Base-by-base conservation (phyloP, 495 filamentous ascomycete genomes). In the Penicillium odoratum region DNA sequence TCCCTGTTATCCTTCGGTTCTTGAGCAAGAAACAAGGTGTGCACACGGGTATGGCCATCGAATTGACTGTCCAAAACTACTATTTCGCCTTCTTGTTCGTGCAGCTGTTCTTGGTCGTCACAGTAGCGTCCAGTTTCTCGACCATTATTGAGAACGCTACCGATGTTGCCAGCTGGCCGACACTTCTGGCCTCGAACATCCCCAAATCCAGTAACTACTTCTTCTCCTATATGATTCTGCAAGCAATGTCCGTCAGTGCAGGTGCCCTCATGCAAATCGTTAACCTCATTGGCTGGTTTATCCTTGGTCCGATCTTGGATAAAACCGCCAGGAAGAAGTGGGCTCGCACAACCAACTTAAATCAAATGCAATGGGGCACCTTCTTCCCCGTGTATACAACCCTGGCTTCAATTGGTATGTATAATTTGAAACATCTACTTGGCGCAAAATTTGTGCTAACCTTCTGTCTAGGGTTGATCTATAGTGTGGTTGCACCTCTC, bases 381-480 rank as follows among this genome's bases (percentile, higher is more conserved):
- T 93, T 92, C 75, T 98, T 97, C 69, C 94, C 94, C 0, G 86
- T 96, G 4, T 98, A 97, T 72, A 98, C 94, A 13, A 96, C 93
- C 62, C 85, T 98, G 53, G 94, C 92, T 51, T 93, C 89, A 64
- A 98, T 98, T 61, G 93, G 83, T 84, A 73, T 60, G 81, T 68
- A 5, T 51, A n/a, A 15, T 13, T 48, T 26, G 16, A 21, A 4
- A 11, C 9, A 15, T 33, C 48, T 5, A 15, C 6, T 50, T 50
- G 28, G 18, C 9, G 13, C 31, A 15, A 51, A 51, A 13, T 1
- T 0, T 51, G 1, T 16, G 11, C 58, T 62, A 56, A 67, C 52
- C 31, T 7, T 34, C 13, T 57, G 15, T 40, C 18, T 53, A 85
- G 82, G 90, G 9, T 73, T 98, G 58, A 92, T 97, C 56, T 98